Conservation (phyloP, 2,329 filamentous ascomycete species). For the Didymella sp. region DNA sequence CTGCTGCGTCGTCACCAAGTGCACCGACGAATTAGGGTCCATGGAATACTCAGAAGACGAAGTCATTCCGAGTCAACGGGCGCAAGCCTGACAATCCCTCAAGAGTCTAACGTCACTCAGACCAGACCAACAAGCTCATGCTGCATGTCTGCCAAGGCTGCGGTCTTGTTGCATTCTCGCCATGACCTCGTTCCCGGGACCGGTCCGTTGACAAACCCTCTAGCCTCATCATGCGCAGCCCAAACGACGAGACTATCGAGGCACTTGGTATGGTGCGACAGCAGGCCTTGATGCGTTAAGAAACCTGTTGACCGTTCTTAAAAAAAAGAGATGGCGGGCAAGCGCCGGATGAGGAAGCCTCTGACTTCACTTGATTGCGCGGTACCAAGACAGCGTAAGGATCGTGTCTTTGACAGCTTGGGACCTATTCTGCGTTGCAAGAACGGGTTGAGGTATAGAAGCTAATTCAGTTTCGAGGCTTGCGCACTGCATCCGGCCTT, state of each 20-base stretch:
- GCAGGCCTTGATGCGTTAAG: background rate
- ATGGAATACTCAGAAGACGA: background rate
- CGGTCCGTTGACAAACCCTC: background rate
- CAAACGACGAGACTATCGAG: slow-evolving; percentile 1
- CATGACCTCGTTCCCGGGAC: slow-evolving; percentile 1
- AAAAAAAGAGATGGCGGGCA: slow-evolving; percentile 6
- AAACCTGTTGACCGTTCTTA: background rate
- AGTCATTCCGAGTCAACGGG: background rate
- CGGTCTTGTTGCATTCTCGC: background rate
- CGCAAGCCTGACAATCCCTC: background rate
- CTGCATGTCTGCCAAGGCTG: slow-evolving; percentile 13
- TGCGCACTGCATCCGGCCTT: background rate
- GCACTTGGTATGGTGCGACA: slow-evolving; percentile 9
- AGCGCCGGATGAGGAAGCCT: background rate
- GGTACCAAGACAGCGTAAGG: no score
- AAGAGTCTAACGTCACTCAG: slow-evolving; percentile 3
- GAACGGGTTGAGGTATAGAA: background rate
- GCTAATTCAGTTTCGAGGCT: background rate
- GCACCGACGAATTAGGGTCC: background rate
- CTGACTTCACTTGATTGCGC: background rate
- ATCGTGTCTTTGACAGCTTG: background rate
- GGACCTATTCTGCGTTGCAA: background rate
- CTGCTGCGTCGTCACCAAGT: background rate
- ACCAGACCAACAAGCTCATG: slow-evolving; percentile 11
- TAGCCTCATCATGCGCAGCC: background rate